These are phyloP conservation scores for Cercospora brassicicola DNA, from an alignment of 2,329 filamentous ascomycete genomes.

Conservation along the genomic window DNA sequence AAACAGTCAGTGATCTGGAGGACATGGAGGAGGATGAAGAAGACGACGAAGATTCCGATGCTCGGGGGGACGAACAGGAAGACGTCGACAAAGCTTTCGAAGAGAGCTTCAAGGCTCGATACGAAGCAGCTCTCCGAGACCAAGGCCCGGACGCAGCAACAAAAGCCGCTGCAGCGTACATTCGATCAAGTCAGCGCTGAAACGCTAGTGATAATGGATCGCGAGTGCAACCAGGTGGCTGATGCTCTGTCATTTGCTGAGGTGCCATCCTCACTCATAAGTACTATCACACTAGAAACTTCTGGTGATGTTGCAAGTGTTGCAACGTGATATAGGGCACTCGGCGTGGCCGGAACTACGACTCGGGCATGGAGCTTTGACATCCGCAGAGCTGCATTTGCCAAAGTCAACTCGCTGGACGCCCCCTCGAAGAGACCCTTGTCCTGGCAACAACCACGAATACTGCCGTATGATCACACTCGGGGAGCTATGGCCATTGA, in stretches of 20 bases:
- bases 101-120: conserved; percentile 70
- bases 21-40: conserved; percentile 56
- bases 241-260: not conserved
- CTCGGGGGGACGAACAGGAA: conserved; percentile 53
- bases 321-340: not conserved
- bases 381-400: not conserved
- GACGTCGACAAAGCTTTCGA: conserved; percentile 60
- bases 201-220: not conserved
- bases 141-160: conserved; percentile 19
- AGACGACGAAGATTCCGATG: conserved; percentile 48
- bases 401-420: not conserved
- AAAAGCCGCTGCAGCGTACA: conserved; percentile 25
- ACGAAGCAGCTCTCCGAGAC: conserved; percentile 67
- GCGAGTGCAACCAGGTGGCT: not conserved
- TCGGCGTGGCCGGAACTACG: not conserved
- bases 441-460: conserved; percentile 3
- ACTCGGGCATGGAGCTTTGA: not conserved
- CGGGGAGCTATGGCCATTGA: not conserved
- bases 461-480: not conserved
- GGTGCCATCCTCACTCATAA: not conserved
- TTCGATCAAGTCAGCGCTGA: conserved; percentile 29
- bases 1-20: conserved; percentile 54
- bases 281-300: not conserved
- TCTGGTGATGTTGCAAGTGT: not conserved
- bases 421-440: not conserved